phyloP scores from a whole-genome alignment of 1,139 yeast genomes.

The Geotrichum reessii region DNA sequence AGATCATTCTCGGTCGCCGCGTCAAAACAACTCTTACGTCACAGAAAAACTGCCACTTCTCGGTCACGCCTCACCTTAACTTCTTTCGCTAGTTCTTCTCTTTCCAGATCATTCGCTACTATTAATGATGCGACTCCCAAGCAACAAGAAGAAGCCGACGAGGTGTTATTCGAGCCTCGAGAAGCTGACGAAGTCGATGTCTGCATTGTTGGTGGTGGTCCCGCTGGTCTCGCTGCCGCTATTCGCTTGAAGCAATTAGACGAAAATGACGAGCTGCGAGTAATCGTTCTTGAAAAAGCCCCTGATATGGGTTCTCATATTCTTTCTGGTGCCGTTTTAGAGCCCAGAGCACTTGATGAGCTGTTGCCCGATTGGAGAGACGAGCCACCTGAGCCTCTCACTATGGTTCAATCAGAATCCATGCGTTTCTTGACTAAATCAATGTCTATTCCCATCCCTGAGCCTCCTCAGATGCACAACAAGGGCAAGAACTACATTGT shows the following conservation, averaged over 20 bases:
- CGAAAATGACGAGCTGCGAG: conserved; percentile 61
- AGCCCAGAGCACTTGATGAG: conserved; percentile 81
- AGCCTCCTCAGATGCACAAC: conserved; percentile 87
- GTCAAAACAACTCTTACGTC: background rate
- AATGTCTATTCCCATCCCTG: conserved; percentile 66
- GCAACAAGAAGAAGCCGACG: conserved; percentile 17
- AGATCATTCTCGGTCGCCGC: background rate
- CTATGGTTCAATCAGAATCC: conserved; percentile 68
- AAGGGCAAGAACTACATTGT: conserved; percentile 78
- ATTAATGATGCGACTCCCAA: conserved; percentile 18
- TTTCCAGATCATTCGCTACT: conserved; percentile 14
- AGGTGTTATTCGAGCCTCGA: conserved; percentile 47
- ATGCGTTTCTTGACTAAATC: conserved; percentile 62
- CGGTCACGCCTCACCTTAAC: background rate
- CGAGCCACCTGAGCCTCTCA: conserved; percentile 62
- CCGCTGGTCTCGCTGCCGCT: conserved; percentile 94
- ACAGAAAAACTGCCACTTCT: background rate
- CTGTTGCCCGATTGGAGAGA: conserved; percentile 65
- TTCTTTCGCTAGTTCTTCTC: background rate
- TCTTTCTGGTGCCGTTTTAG: conserved; percentile 89
- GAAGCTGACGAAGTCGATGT: conserved; percentile 85
- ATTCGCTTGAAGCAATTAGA: conserved; percentile 83
- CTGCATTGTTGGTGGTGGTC: conserved; percentile 96
- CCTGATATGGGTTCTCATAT: conserved; percentile 86
- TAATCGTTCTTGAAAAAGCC: conserved; percentile 85